Conservation (phyloP, 2,329 filamentous ascomycete genomes). For the Coniochaeta ligniaria region DNA sequence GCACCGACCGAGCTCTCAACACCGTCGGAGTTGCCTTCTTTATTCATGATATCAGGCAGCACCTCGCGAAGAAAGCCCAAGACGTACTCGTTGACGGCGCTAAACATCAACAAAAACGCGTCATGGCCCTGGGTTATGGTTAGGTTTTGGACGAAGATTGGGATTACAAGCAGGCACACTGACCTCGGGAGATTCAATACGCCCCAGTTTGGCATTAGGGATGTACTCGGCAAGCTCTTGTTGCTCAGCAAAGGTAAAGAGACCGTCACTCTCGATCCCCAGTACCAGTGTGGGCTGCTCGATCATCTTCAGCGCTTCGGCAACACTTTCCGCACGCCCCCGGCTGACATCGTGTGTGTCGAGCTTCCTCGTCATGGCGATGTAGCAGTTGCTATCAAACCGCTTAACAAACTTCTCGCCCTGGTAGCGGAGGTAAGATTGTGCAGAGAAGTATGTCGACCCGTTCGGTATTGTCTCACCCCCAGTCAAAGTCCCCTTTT, state of each 20-base stretch:
- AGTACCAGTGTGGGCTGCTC: conserved; percentile 85
- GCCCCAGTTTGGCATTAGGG: conserved; percentile 68
- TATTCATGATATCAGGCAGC: conserved; percentile 81
- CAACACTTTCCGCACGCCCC: conserved; percentile 59
- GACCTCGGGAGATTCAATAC: conserved; percentile 79
- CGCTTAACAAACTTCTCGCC: conserved; percentile 93
- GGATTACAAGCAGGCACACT: background rate
- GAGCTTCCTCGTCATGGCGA: conserved; percentile 94
- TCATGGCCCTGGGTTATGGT: conserved; percentile 61
- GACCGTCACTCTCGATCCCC: conserved; percentile 89
- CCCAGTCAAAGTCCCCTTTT: conserved; percentile 40
- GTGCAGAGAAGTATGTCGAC: conserved; percentile 93
- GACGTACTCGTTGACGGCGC: conserved; percentile 82
- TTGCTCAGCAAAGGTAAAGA: conserved; percentile 97
- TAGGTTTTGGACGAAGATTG: background rate
- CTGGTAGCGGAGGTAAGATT: conserved; percentile 96
- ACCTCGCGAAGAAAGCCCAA: conserved; percentile 76
- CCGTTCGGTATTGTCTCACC: conserved; percentile 42
- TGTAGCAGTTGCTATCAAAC: conserved; percentile 98
- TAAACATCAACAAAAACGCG: conserved; percentile 89
- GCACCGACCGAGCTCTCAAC: conserved; percentile 45
- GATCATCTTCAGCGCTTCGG: conserved; percentile 71
- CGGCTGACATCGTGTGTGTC: conserved; percentile 95
- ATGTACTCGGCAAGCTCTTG: conserved; percentile 82
- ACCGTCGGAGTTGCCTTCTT: conserved; percentile 34